These are phyloP conservation scores for Neofusicoccum umdonicola DNA, from an alignment of 2,329 filamentous ascomycete species.

Conservation along the genomic window DNA sequence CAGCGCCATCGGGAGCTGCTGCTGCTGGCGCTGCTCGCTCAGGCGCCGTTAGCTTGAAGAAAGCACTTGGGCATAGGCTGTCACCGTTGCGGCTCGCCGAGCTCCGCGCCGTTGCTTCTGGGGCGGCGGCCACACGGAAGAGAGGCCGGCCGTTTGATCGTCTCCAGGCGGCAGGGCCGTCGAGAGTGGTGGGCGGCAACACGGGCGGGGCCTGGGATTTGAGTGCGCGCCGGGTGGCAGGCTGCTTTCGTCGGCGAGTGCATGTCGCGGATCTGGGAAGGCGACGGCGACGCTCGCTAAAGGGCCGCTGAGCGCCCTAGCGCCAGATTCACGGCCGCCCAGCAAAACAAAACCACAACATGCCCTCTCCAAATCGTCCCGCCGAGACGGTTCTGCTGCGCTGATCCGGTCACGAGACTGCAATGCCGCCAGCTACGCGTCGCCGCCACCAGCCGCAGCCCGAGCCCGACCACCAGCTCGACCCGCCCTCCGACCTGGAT, in stretches of 20 bases:
- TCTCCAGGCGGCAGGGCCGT: background rate
- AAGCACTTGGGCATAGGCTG: background rate
- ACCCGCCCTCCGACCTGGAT: constrained; percentile 16
- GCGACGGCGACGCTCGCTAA: background rate
- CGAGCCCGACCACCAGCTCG: constrained; percentile 19
- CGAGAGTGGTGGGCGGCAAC: background rate
- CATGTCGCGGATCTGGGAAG: background rate
- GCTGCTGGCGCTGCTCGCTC: background rate
- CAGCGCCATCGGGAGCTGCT: no score
- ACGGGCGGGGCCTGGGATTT: background rate
- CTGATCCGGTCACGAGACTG: background rate
- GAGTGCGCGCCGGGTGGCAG: background rate
- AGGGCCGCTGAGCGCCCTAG: background rate
- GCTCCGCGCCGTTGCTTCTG: background rate
- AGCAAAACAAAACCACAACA: constrained; percentile 17
- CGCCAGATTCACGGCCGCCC: background rate
- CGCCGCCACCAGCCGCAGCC: constrained; percentile 24
- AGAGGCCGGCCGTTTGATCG: background rate
- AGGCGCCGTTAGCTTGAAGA: background rate
- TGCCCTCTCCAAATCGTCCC: constrained; percentile 1
- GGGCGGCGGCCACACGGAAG: background rate
- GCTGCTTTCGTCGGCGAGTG: background rate
- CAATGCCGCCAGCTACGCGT: constrained; percentile 31
- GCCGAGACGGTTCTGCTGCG: background rate
- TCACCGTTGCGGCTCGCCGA: background rate